Evolutionary conservation across 306 rosid species (phyloP), one percentile per base, ranked within the genome.

Genomic region (Quillaja saponaria): DNA sequence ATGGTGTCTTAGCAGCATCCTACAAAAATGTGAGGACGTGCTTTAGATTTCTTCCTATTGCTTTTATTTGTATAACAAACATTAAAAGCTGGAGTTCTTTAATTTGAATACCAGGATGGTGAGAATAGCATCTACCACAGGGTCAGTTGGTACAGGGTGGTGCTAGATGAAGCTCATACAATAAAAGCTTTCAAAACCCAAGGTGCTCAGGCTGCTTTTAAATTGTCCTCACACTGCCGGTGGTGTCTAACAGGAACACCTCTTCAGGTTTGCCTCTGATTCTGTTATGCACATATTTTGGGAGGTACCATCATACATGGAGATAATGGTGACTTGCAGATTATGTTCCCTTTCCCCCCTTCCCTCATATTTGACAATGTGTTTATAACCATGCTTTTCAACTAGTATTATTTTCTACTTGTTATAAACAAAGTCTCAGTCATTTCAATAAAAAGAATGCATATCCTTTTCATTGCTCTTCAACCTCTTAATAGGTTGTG

Each of bases 211-310:
- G 82, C 97, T 76, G 71, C 84, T 67, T 81, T 78, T 67, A 15
- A 87, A 20, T 58, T 90, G 76, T 75, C 95, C 49, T 85, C 96
- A 1, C 78, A 74, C 72, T 87, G 96, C 76, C 84, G 97, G 46
- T 90, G 97, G 97, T 90, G 97, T 80, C 71, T 90, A 17, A 87
- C 97, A 41, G 97, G 97, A 83, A 90, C 96, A 5, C 94, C 97
- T 6, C 75, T 90, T 73, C 97, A 90, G 97, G 96, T 87, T 50
- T 57, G 60, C 51, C 37, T 60, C 50, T 64, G 15, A 10, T 53
- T 31, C 49, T 59, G 18, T 34, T 31, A 10, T 21, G 41, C 20
- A 9, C 18, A n/a, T 39, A 50, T 14, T 59, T 18, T 53, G 17
- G 17, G 8, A 41, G 46, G 39, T 35, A 13, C 8, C 48, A 39